Conservation (phyloP, 1,284 basidiomycete species). For the Cutaneotrichosporon mucoides region DNA sequence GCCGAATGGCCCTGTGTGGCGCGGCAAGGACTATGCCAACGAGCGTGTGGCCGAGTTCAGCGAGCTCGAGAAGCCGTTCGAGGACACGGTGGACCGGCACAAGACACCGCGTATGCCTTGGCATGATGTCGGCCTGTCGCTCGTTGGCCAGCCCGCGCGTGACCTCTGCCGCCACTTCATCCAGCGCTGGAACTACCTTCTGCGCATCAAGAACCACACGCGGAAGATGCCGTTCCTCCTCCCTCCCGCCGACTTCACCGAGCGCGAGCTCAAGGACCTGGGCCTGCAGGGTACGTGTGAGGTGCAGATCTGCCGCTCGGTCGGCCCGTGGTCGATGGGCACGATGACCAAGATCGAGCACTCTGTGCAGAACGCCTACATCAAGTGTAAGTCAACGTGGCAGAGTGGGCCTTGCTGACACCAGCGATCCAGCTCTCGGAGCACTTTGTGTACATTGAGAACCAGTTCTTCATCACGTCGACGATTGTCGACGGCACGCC, state of each 20-base stretch:
- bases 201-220: conserved; percentile 92
- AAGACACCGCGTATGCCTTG: conserved; percentile 95
- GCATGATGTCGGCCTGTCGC: conserved; percentile 95
- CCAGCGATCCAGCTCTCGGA: conserved; percentile 91
- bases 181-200: conserved; percentile 86
- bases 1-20: conserved; percentile 71
- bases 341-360: conserved; percentile 80
- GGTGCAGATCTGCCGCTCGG: conserved; percentile 91
- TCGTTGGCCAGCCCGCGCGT: conserved; percentile 92
- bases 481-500: conserved; percentile 80
- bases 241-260: conserved; percentile 88
- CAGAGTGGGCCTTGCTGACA: too few relatives aligned
- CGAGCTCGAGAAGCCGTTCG: conserved; percentile 80
- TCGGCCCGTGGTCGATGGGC: conserved; percentile 94
- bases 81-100: conserved; percentile 88
- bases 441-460: conserved; percentile 63
- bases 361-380: conserved; percentile 92
- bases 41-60: conserved; percentile 85
- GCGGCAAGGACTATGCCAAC: conserved; percentile 70
- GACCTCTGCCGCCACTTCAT: conserved; percentile 95
- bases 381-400: conserved; percentile 76
- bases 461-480: conserved; percentile 98
- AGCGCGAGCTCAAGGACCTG: conserved; percentile 71
- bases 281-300: conserved; percentile 95
- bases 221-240: conserved; percentile 89